Percentiles rank a stretch among this genome's conserved stretches.
Conservation (phyloP, 352 stramenopile species). For the Globisporangium perplexum region DNA sequence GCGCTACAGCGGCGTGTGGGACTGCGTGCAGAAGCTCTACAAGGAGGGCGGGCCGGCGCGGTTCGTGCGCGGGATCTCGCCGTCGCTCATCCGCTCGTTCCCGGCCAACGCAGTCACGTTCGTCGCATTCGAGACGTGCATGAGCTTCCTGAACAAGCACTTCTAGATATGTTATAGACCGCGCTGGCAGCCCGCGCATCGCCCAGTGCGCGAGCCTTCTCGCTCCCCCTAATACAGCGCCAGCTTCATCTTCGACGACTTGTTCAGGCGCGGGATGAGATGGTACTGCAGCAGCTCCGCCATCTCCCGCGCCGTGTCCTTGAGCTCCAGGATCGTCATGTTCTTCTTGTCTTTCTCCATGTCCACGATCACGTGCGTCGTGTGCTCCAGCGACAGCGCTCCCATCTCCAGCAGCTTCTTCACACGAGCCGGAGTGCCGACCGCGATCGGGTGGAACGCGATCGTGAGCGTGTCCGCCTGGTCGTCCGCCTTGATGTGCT, state of each 20-base stretch:
- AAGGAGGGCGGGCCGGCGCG: slow-evolving; percentile 48
- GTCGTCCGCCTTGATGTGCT: slow-evolving; percentile 90
- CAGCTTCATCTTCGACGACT: slow-evolving; percentile 64
- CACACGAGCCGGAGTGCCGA: slow-evolving; percentile 70
- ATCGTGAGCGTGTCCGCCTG: slow-evolving; percentile 80
- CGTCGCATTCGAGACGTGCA: slow-evolving; percentile 75
- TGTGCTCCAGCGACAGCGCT: slow-evolving; percentile 71
- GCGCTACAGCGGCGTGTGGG: slow-evolving; percentile 58
- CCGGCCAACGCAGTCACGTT: slow-evolving; percentile 83
- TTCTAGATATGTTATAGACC: slow-evolving; percentile 42
- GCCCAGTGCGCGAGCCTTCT: not conserved
- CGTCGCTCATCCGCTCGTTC: slow-evolving; percentile 69
- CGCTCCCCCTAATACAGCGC: slow-evolving; percentile 51
- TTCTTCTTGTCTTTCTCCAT: slow-evolving; percentile 88
- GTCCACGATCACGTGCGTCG: slow-evolving; percentile 74
- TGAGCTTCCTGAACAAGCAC: slow-evolving; percentile 68
- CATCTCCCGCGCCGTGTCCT: slow-evolving; percentile 80
- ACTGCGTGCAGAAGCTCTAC: slow-evolving; percentile 67
- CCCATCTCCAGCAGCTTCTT: slow-evolving; percentile 79
- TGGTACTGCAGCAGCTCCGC: slow-evolving; percentile 75
- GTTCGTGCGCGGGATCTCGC: slow-evolving; percentile 81
- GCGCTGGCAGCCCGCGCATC: not conserved
- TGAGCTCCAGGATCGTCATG: slow-evolving; percentile 76
- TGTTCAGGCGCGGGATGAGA: slow-evolving; percentile 54
- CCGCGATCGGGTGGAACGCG: slow-evolving; percentile 69